Evolutionary conservation across 192 early-diverging fungal genomes (phyloP), one percentile per base, ranked within the genome.

Genomic region (Backusella westeae): DNA sequence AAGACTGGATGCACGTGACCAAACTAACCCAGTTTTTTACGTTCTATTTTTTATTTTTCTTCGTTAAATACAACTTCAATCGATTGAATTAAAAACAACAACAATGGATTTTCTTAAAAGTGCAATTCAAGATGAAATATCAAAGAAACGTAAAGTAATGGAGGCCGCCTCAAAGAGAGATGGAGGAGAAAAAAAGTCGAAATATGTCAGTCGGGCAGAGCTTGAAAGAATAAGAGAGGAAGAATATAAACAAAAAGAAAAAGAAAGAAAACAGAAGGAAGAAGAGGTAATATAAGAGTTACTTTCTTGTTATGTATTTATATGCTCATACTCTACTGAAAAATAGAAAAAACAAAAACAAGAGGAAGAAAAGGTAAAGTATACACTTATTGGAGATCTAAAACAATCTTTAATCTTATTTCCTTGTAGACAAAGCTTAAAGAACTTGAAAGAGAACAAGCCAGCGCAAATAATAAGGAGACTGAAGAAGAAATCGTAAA

Each of bases 191-290:
- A 77, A 75, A 34, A 85, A 84, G 35, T 95, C 89, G 80, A 96
- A 96, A 80, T 98, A 96, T 84, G 78, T 96, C 32, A 91, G 92
- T 76, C 87, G 94, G 19, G 93, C 90, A 35, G 96, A 97, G 79
- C 79, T 96, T 26, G 92, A 96, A 63, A 81, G 83, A 71, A 82
- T 87, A 63, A 83, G 89, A 14, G 87, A 89, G 65, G 69, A 89
- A 69, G 81, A 90, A 77, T 92, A 94, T 79, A 29, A 49, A 32
- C 72, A 79, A 4, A 78, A 75, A 34, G 84, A 90, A 56, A 84
- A 89, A 80, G 85, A 87, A 73, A 35, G 79, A 34, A 83, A 90
- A 67, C 86, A 90, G 46, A 78, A 82, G 53, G 82, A 89, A 76
- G 72, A 77, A 35, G 79, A 89, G 63, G 88, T 86, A 84, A 75